Evolutionary conservation across 2,329 filamentous ascomycete genomes (phyloP), one percentile per base, ranked within the genome.

Genomic region (Camillea tinctor): DNA sequence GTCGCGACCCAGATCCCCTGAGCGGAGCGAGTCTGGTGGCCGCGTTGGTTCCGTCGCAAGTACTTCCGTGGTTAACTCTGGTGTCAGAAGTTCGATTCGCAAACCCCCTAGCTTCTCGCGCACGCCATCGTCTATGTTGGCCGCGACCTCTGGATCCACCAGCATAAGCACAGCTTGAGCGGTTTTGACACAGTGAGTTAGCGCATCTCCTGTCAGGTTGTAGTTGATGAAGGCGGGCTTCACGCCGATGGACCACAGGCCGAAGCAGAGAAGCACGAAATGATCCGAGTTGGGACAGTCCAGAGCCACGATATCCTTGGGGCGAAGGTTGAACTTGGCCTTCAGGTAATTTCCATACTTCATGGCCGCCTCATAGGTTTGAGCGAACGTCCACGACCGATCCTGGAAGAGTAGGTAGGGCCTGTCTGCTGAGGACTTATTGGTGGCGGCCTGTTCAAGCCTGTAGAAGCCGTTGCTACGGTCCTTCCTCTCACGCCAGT

Each of bases 191-290:
- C 90, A 94, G 74, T 97, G 92, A 2, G 84, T 74, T 62, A 97
- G 78, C 0, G 91, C 82, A 24, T 88, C 85, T 13, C 87, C 88
- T 0, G 84, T 82, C 54, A 96, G 78, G 71, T 95, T 95, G 76
- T 93, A 94, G 75, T 97, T 97, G 76, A 96, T 89, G 68, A 95
- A 92, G 0, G 92, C 92, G 0, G 92, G 92, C 58, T 87, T 87
- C 0, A 90, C 92, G 11, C 93, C 93, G 60, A 96, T 86, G 26
- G 88, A 86, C 92, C 92, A 96, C 30, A 96, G 76, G 0, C 88
- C 92, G 57, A 93, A 79, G 81, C 88, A 85, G 8, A 96, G 64
- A 71, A 93, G 91, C 24, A 94, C 70, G 69, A 92, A 94, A 2
- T 83, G 82, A n/a, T 92, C 87, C 49, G 87, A 91, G 72, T 96